phyloP scores from a whole-genome alignment of 108 stramenopile species.

The Fistulifera pelliculosa region DNA sequence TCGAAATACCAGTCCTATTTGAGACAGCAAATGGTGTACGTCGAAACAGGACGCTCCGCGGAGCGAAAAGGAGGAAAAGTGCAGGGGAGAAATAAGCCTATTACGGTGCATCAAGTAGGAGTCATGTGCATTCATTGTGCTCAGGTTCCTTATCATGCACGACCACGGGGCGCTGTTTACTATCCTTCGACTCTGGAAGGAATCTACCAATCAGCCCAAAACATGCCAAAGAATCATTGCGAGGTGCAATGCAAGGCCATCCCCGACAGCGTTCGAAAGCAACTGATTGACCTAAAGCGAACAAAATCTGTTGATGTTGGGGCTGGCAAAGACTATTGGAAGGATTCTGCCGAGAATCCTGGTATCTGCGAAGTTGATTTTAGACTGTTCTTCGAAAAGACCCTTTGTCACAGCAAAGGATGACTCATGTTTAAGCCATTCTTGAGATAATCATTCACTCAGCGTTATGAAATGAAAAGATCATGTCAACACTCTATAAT shows the following conservation, averaged over 20 bases:
- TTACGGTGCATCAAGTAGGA: too few species aligned
- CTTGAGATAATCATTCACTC: too few species aligned
- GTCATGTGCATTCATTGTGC: conserved; percentile 33
- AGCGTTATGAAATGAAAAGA: too few species aligned
- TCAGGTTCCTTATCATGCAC: conserved; percentile 7
- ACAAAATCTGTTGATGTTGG: not conserved
- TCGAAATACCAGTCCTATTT: too few species aligned
- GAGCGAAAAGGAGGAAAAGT: conserved; percentile 1
- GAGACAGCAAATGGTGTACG: too few species aligned
- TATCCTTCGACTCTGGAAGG: conserved; percentile 27
- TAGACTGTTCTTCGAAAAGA: not conserved
- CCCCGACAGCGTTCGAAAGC: not conserved
- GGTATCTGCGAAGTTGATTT: not conserved
- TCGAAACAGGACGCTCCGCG: too few species aligned
- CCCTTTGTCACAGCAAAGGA: too few species aligned
- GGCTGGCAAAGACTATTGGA: not conserved
- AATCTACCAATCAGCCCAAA: conserved; percentile 40
- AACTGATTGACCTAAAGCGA: not conserved
- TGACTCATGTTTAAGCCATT: too few species aligned
- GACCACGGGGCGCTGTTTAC: conserved; percentile 32
- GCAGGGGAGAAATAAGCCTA: conserved; percentile 25
- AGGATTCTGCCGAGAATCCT: not conserved
- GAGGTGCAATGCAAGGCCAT: conserved; percentile 16
- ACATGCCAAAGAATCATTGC: conserved; percentile 30
- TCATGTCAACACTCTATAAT: too few species aligned